phyloP scores from a whole-genome alignment of 164 flowering plant species.

The Malania oleifera region DNA sequence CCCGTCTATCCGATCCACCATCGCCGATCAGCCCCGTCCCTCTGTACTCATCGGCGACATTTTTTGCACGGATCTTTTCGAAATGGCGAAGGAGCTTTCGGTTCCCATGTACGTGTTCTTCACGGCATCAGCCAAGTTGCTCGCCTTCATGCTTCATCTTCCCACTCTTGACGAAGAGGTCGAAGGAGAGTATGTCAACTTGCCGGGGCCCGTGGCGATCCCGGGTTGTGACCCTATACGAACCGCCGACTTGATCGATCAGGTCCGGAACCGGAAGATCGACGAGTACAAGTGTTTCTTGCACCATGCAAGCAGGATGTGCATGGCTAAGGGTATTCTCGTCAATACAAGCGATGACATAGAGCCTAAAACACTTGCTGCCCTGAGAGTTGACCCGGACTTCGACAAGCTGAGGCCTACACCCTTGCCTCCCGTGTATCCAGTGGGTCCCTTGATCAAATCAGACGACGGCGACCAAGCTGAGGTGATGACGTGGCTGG shows the following conservation, averaged over 20 bases:
- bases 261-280: conserved; percentile 16
- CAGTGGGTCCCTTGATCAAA: conserved; percentile 38
- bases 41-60: conserved; percentile 31
- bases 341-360: conserved; percentile 40
- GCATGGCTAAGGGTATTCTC: conserved; percentile 32
- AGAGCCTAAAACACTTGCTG: conserved; percentile 22
- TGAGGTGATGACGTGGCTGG: conserved; percentile 38
- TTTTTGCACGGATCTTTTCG: conserved; percentile 28
- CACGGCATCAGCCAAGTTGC: conserved; percentile 24
- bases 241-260: conserved; percentile 22
- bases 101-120: conserved; percentile 28
- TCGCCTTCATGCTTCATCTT: conserved; percentile 19
- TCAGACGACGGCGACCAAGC: neutral
- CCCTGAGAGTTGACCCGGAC: conserved; percentile 17
- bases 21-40: conserved; percentile 14
- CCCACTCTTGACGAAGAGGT: conserved; percentile 21
- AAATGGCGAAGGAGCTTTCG: conserved; percentile 27
- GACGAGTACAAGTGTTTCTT: conserved; percentile 16
- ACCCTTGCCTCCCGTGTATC: conserved; percentile 28
- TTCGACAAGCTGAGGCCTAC: no score
- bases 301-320: conserved; percentile 12
- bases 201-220: conserved; percentile 16
- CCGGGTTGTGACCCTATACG: conserved; percentile 42
- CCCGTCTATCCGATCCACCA: conserved; percentile 11
- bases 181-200: conserved; percentile 19